These are phyloP conservation scores for Acer yangbiense DNA, from an alignment of 345 rosid species.

Conservation along the genomic window DNA sequence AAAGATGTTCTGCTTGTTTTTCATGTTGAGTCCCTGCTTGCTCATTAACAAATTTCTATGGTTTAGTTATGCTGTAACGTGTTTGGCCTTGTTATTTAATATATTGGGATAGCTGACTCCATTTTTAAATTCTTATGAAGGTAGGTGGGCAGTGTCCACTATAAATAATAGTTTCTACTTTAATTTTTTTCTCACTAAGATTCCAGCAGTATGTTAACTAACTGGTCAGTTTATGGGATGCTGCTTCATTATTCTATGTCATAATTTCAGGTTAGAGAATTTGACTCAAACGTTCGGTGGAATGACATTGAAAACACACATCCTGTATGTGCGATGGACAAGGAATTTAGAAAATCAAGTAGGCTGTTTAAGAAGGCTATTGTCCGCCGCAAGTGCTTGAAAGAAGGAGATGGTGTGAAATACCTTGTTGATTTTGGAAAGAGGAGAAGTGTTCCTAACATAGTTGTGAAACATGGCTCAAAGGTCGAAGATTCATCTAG, in stretches of 20 bases:
- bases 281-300: constrained; percentile 82
- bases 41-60: not conserved
- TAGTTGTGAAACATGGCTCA: constrained; percentile 67
- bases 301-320: constrained; percentile 80
- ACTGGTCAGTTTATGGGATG: not conserved
- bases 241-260: constrained; percentile 17
- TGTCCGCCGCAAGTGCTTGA: constrained; percentile 71
- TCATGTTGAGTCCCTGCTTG: not conserved
- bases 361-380: constrained; percentile 86
- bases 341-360: constrained; percentile 70
- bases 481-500: constrained; percentile 82
- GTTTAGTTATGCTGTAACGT: not conserved
- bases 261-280: constrained; percentile 78
- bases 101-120: too few relatives aligned
- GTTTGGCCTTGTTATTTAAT: not conserved
- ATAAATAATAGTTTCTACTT: not conserved
- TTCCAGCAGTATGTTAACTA: not conserved
- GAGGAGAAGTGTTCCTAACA: constrained; percentile 81
- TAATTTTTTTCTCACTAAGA: not conserved
- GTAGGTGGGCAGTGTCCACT: not conserved
- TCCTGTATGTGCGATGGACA: constrained; percentile 56
- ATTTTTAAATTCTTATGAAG: not conserved
- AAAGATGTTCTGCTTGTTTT: not conserved
- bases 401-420: constrained; percentile 64
- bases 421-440: constrained; percentile 99